Base-by-base conservation (phyloP, 306 rosid species). In the Dryas drummondii region DNA sequence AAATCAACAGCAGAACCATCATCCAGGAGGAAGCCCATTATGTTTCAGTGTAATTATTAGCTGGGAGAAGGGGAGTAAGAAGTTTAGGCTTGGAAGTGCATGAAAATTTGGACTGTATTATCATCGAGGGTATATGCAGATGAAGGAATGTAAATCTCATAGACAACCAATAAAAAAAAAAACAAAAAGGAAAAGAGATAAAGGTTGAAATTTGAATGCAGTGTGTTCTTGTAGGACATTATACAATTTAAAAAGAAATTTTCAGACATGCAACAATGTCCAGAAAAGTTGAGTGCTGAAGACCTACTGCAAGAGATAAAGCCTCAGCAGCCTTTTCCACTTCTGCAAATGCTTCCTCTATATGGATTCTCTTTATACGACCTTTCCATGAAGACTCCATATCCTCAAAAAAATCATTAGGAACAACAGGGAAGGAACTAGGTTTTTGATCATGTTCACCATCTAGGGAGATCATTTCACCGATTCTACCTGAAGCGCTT, bases 311-410 rank as follows among this genome's bases (percentile, higher is more conserved):
- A 68, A 82, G 75, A 71, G 90, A 78, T 59, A 94, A 84, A 56
- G 88, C 93, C 86, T 82, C 82, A 42, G 97, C 91, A 70, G 97
- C 97, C 82, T 81, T 76, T 82, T 86, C 88, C 66, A 91, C 92
- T 81, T 84, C 93, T 53, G 79, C 75, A 82, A 86, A 86, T 13
- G 69, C 89, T 71, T 88, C 93, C 80, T 85, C 86, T 19, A 91
- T 81, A 79, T 94, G 97, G 82, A 68, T 80, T 86, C 87, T 87
- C 87, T 88, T 94, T 55, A 91, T 92, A 79, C 97, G 97, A 75
- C 93, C 87, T 77, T 88, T 90, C 98, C 98, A 91, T 54, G 84
- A 80, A 80, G 89, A 88, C 77, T 94, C 98, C 97, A 87, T 87
- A 84, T 94, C 96, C 88, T 94, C 97, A 56, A 88, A 94, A 87